Conservation (phyloP, 2,329 filamentous ascomycete genomes). For the Phialophora tarda region DNA sequence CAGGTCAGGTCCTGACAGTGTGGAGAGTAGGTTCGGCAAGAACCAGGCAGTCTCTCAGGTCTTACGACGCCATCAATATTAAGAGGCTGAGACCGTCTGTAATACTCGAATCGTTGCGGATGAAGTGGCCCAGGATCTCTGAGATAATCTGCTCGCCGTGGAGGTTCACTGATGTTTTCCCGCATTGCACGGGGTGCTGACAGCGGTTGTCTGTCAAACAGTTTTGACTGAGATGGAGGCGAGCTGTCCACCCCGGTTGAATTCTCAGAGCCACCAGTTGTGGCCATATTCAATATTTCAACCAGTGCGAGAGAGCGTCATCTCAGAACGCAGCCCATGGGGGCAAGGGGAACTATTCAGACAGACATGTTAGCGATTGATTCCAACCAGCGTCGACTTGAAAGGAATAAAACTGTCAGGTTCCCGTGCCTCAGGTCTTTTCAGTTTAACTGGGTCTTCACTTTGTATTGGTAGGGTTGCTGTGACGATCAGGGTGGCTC, state of each 20-base stretch:
- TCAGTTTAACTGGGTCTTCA: constrained; percentile 37
- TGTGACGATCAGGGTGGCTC: neutral
- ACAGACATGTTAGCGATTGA: constrained; percentile 1
- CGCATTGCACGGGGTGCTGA: constrained; percentile 26
- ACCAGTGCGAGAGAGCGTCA: neutral
- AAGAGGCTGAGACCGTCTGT: constrained; percentile 4
- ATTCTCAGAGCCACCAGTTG: neutral
- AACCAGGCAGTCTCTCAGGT: neutral
- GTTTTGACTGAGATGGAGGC: neutral
- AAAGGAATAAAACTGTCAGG: neutral
- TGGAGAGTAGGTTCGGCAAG: neutral
- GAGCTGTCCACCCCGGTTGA: neutral
- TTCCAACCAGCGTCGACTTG: too few relatives aligned
- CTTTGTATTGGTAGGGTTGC: constrained; percentile 29
- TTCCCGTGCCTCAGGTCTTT: constrained; percentile 34
- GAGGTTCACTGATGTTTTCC: constrained; percentile 22
- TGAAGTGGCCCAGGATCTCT: constrained; percentile 2
- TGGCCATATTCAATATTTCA: neutral
- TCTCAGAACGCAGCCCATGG: neutral
- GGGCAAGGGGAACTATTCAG: neutral
- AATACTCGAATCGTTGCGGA: constrained; percentile 3
- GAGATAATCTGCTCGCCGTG: constrained; percentile 16
- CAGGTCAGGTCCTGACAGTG: neutral
- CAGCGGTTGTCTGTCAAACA: constrained; percentile 4
- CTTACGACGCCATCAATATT: neutral